Evolutionary conservation across 352 stramenopile species (phyloP).

Genomic region (Phytophthora syringae): DNA sequence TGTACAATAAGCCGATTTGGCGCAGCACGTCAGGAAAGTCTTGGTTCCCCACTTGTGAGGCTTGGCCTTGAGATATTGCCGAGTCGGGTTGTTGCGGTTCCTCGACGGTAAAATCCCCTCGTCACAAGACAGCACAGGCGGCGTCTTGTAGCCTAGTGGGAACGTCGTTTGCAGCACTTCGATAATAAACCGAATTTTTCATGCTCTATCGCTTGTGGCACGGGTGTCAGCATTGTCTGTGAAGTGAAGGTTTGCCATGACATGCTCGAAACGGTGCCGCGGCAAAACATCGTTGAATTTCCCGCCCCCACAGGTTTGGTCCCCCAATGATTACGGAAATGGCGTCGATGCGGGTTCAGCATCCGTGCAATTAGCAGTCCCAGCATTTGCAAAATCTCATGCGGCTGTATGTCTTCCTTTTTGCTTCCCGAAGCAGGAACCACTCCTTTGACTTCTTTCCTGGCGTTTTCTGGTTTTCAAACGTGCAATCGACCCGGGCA

Average conservation of each 20-base stretch:
- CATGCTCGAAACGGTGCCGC: slow-evolving; percentile 12
- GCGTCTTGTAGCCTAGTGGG: not conserved
- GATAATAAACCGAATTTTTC: slow-evolving; percentile 6
- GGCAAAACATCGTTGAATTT: slow-evolving; percentile 16
- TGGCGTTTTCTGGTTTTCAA: slow-evolving; percentile 1
- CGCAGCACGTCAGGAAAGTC: slow-evolving; percentile 18
- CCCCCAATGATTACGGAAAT: slow-evolving; percentile 8
- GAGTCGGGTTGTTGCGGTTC: slow-evolving; percentile 16
- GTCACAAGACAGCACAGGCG: slow-evolving; percentile 5
- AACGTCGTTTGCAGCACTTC: not conserved
- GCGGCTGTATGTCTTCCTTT: not conserved
- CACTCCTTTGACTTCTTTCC: not conserved
- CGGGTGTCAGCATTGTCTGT: slow-evolving; percentile 7
- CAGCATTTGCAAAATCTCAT: slow-evolving; percentile 3
- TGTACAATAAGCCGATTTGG: no score
- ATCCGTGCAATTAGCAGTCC: slow-evolving; percentile 6
- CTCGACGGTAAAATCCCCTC: not conserved
- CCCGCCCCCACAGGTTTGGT: slow-evolving; percentile 1
- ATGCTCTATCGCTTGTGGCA: not conserved
- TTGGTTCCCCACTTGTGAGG: slow-evolving; percentile 21
- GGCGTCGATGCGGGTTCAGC: slow-evolving; percentile 2
- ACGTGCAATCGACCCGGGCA: not conserved
- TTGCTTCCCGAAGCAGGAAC: not conserved
- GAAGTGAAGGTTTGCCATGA: slow-evolving; percentile 20
- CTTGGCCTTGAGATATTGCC: slow-evolving; percentile 15